phyloP scores from a whole-genome alignment of 164 flowering plant species.

The Platanus orientalis region DNA sequence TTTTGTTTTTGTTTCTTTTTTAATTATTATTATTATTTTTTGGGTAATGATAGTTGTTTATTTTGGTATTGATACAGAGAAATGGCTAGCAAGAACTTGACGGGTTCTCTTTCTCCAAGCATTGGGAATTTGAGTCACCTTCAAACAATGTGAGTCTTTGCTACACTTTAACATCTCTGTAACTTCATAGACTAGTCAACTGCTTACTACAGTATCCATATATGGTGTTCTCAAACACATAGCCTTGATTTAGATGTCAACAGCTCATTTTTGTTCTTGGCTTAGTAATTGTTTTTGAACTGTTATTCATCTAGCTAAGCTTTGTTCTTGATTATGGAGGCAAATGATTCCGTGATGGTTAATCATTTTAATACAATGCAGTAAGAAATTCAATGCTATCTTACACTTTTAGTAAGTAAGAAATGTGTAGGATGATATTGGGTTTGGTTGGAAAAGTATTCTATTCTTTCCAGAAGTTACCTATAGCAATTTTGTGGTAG shows the following conservation, averaged over 20 bases:
- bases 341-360: too few relatives aligned
- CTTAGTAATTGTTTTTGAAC: background rate
- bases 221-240: too few relatives aligned
- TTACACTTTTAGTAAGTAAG: background rate
- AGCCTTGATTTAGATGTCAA: background rate
- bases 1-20: conserved; percentile 4
- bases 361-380: background rate
- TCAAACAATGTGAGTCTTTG: conserved; percentile 59
- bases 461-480: background rate
- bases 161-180: background rate
- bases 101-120: conserved; percentile 73
- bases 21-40: background rate
- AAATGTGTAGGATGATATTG: background rate
- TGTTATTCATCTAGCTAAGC: background rate
- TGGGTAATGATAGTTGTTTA: too few relatives aligned
- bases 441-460: background rate
- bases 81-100: conserved; percentile 71
- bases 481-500: background rate
- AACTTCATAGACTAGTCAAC: background rate
- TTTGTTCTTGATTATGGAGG: background rate
- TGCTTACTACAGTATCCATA: background rate
- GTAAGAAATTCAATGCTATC: background rate
- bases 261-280: background rate
- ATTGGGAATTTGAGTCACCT: conserved; percentile 86
- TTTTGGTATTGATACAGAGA: conserved; percentile 42